phyloP scores from a whole-genome alignment of 768 basidiomycete genomes.

The Lactarius hatsudake region DNA sequence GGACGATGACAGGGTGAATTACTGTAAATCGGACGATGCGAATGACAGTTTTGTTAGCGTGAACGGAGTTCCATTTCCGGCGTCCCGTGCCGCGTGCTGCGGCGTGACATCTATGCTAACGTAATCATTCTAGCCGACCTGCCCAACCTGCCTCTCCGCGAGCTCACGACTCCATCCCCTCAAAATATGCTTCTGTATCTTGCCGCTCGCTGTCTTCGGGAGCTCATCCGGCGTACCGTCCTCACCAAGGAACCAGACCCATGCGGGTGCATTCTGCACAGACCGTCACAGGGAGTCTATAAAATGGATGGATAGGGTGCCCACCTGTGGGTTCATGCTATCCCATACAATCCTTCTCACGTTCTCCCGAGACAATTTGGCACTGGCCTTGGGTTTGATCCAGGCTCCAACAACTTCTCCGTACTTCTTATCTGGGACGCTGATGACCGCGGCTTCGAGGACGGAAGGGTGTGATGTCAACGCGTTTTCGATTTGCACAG shows the following conservation, averaged over 20 bases:
- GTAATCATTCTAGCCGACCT: not conserved
- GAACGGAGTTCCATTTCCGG: not conserved
- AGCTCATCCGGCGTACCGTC: constrained; percentile 55
- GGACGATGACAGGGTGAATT: constrained; percentile 12
- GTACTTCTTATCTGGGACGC: constrained; percentile 64
- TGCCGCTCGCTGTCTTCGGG: constrained; percentile 86
- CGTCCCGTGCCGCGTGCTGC: not conserved
- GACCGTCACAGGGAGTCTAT: not conserved
- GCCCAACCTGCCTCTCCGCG: constrained; percentile 45
- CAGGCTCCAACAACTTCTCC: constrained; percentile 83
- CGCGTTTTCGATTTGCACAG: constrained; percentile 81
- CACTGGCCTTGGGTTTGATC: constrained; percentile 47
- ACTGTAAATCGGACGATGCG: not conserved
- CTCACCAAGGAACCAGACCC: constrained; percentile 82
- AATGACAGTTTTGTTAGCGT: not conserved
- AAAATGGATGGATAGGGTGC: constrained; percentile 17
- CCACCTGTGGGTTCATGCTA: constrained; percentile 78
- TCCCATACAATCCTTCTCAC: constrained; percentile 52
- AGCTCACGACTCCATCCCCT: constrained; percentile 64
- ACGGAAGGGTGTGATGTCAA: constrained; percentile 54
- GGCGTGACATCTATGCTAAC: not conserved
- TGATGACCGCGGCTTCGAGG: constrained; percentile 68
- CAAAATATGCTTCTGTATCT: constrained; percentile 79
- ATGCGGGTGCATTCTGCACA: constrained; percentile 67
- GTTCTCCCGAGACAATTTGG: constrained; percentile 45